phyloP scores from a whole-genome alignment of 495 filamentous ascomycete genomes.

The Collariella sp. region DNA sequence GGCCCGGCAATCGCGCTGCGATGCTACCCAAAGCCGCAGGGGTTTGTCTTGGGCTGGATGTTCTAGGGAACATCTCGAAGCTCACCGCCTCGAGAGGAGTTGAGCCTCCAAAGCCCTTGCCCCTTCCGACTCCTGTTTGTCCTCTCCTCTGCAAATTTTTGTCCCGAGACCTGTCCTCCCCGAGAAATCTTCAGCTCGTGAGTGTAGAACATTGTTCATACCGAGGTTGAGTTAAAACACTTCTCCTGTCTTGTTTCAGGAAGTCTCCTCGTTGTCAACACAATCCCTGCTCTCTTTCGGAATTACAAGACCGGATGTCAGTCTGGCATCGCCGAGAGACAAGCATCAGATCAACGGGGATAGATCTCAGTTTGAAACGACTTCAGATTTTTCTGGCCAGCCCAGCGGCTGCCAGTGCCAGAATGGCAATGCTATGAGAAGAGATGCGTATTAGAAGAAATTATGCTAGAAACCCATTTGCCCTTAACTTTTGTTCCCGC shows the following conservation, averaged over 20 bases:
- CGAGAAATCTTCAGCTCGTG: not conserved
- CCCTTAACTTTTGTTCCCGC: not conserved
- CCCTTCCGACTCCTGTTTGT: not conserved
- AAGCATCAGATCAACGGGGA: not conserved
- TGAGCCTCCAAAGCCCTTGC: not conserved
- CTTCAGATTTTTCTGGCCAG: not conserved
- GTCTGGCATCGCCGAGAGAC: too few relatives aligned
- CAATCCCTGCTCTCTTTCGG: too few relatives aligned
- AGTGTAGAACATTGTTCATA: not conserved
- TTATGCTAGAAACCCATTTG: not conserved
- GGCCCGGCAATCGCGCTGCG: conserved; percentile 2
- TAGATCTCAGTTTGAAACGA: not conserved
- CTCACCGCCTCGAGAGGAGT: not conserved
- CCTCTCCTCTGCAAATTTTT: not conserved
- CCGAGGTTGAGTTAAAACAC: not conserved
- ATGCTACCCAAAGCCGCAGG: conserved; percentile 12
- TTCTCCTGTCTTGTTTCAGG: not conserved
- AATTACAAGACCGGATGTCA: too few relatives aligned
- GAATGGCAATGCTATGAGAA: not conserved
- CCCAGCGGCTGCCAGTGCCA: not conserved
- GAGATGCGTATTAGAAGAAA: conserved; percentile 3
- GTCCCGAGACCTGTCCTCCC: not conserved
- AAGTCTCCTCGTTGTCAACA: too few relatives aligned
- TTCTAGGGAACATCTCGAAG: not conserved
- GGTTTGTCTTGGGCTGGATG: not conserved